A percentile compares a stretch with the other conserved stretches of the same genome.
Conservation (phyloP, 352 stramenopile species). For the Elongisporangium undulatum region DNA sequence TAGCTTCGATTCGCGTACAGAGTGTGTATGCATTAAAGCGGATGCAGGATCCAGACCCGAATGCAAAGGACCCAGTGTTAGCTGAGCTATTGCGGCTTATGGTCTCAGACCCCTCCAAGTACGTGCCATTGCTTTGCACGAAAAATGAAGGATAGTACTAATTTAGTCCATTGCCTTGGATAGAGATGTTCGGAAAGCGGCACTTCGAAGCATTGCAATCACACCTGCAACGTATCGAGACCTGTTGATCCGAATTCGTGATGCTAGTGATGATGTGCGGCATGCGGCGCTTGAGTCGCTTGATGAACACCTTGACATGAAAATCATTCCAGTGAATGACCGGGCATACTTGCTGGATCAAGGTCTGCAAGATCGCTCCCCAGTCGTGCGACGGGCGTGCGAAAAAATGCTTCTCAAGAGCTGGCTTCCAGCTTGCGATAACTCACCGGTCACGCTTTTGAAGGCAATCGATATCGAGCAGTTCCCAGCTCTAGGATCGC, state of each 20-base stretch:
- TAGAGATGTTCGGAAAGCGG: conserved; percentile 68
- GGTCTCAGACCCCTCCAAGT: conserved; percentile 72
- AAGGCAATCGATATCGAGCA: conserved; percentile 65
- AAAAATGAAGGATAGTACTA: neutral
- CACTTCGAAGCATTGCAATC: conserved; percentile 44
- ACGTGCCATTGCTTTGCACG: conserved; percentile 8
- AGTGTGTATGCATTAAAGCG: conserved; percentile 56
- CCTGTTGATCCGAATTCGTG: conserved; percentile 71
- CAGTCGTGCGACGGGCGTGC: conserved; percentile 42
- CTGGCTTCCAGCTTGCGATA: conserved; percentile 55
- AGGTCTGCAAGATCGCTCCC: conserved; percentile 61
- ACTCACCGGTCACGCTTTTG: conserved; percentile 48
- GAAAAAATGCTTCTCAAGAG: conserved; percentile 68
- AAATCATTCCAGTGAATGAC: conserved; percentile 60
- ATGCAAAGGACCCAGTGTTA: conserved; percentile 36
- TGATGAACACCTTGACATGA: conserved; percentile 31
- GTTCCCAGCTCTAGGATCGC: conserved; percentile 36
- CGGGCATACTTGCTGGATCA: conserved; percentile 72
- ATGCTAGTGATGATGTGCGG: conserved; percentile 65
- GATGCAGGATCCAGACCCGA: conserved; percentile 34
- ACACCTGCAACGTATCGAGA: conserved; percentile 38
- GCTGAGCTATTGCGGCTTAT: conserved; percentile 49
- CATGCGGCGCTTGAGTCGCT: conserved; percentile 54
- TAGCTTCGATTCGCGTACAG: conserved; percentile 53
- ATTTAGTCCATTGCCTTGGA: conserved; percentile 1